Base-by-base conservation (phyloP, 768 basidiomycete genomes). In the Podaxis carcinomalis region DNA sequence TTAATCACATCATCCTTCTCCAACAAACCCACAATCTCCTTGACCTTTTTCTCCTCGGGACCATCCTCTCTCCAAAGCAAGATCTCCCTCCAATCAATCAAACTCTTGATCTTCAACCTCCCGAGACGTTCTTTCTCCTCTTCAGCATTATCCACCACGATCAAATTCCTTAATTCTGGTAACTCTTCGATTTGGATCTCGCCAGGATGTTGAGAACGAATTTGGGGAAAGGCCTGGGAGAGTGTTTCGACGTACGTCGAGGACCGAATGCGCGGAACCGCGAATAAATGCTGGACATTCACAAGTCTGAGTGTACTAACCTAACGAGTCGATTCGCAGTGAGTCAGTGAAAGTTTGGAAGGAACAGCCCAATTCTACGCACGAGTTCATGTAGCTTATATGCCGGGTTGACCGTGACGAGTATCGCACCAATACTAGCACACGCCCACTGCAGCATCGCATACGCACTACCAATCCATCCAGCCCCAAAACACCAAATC, bases 381-480 rank as follows among this genome's bases (percentile, higher is more conserved):
- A 90, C 90, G 54, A 93, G 77, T 68, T 94, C 92, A 36, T 80
- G 77, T 5, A 85, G 65, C 27, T 87, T 83, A 68, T 91, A 93
- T 0, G 91, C 89, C 2, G 92, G 92, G 65, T 94, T 94, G 50
- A 93, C 78, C 6, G 92, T 92, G 21, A 90, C 90, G 37, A 93
- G 73, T 57, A 93, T 85, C 11, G 89, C 91, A n/a, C 92, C 92
- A 61, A 92, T 80, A 53, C 83, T 84, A n/a, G 90, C 89, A 61
- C 88, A 90, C 2, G 92, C 92, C 92, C 90, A 93, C 66, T 94
- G 92, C 23, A 93, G 73, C 75, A 83, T 78, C 0, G 90, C 90
- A 69, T 94, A 94, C 16, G 89, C 78, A 67, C 91, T 92, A 49
- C 47, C 47, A 49, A 49, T 49, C 23, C 46, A 35, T 53, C 51